Evolutionary conservation across 345 rosid species (phyloP), one percentile per base, ranked within the genome.

Genomic region (Barbarea vulgaris): DNA sequence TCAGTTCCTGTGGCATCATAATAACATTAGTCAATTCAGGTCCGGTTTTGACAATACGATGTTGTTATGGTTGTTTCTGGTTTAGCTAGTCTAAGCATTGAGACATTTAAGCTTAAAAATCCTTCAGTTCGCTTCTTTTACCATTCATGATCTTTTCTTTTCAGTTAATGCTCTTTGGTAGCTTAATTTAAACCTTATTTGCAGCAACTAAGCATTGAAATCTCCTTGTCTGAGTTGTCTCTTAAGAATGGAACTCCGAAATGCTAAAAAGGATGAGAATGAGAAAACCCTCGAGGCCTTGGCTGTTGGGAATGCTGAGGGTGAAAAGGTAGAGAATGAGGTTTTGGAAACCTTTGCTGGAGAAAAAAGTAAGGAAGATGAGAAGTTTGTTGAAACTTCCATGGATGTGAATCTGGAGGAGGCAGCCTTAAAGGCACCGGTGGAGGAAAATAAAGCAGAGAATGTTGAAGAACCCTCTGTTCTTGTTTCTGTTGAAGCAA

Each of bases 401-500:
- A 5, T 39, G 52, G 75, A 76, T 19, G 63, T 18, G 6, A 67
- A 33, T 51, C 46, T 33, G 36, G 73, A 50, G 53, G 51, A 52
- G 19, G 51, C 36, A 5, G 56, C 6, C n/a, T 31, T 46, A 11
- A 54, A 54, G 33, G 24, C 5, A 37, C 61, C 30, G 6, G 62
- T 9, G 9, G 69, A 36, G 53, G 59, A 54, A 56, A 63, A 60
- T 28, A 25, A 52, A 63, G 41, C 70, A 53, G 80, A 53, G 24
- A 19, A 9, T 22, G 12, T 55, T 30, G 22, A 61, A 41, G 39
- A 48, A 18, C 14, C 64, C 15, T 68, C 69, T 10, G 28, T 60
- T 39, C 11, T 33, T 55, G 58, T 47, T 36, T 64, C 72, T 36
- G 37, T 36, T 12, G 77, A 57, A 51, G 81, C 74, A 50, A 51